Evolutionary conservation across 257 asterid species (phyloP).

Genomic region (Salvia miltiorrhiza): DNA sequence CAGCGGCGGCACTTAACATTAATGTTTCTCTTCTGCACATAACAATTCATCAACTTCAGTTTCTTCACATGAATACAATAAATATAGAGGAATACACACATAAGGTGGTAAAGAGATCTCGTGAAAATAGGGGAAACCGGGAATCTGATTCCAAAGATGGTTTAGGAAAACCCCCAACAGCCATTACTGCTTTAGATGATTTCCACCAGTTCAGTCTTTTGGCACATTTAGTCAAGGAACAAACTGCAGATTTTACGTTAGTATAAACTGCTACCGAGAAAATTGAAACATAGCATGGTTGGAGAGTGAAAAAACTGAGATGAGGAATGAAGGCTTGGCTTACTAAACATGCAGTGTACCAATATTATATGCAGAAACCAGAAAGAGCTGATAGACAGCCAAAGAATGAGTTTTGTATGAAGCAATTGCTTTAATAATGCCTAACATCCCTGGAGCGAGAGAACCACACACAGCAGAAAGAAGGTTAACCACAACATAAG

Average conservation of each 20-base stretch:
- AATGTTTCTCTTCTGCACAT: neutral
- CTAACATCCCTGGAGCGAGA: neutral
- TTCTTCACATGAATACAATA: neutral
- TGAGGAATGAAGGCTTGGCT: neutral
- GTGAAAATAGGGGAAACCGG: neutral
- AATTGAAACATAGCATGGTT: neutral
- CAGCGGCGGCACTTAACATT: neutral
- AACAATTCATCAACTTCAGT: neutral
- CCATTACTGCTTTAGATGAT: neutral
- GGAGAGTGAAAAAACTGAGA: too few species aligned
- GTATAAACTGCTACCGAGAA: neutral
- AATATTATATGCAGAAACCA: neutral
- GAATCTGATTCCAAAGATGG: neutral
- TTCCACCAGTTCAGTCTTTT: neutral
- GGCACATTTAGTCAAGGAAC: neutral
- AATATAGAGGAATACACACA: neutral
- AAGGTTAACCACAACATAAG: neutral
- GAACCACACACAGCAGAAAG: neutral
- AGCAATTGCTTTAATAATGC: neutral
- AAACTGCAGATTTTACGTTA: neutral
- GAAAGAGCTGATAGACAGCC: neutral
- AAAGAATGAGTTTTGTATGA: neutral
- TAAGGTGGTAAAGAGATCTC: neutral
- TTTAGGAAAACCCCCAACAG: neutral
- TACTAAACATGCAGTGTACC: neutral